phyloP scores from a whole-genome alignment of 306 rosid genomes.

The Pterocarpus santalinus region DNA sequence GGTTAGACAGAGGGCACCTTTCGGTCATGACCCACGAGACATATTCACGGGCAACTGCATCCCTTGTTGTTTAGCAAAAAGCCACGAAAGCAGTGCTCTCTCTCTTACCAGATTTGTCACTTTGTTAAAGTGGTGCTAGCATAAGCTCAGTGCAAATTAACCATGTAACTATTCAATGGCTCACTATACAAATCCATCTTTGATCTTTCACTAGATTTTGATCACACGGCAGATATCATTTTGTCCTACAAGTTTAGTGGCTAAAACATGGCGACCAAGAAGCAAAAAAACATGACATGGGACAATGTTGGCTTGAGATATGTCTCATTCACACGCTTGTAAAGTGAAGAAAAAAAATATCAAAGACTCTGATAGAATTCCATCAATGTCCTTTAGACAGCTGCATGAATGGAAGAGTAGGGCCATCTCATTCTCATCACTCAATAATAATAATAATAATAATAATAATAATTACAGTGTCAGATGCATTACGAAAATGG shows the following conservation, averaged over 20 bases:
- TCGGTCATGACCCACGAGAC: conserved; percentile 65
- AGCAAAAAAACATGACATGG: conserved; percentile 45
- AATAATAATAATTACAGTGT: conserved; percentile 53
- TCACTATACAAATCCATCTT: conserved; percentile 21
- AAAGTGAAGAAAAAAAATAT: conserved; percentile 27
- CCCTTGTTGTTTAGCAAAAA: conserved; percentile 65
- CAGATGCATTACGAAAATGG: conserved; percentile 48
- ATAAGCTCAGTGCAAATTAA: conserved; percentile 23
- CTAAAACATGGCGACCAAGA: conserved; percentile 24
- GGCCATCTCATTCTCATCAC: conserved; percentile 52
- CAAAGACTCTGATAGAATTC: conserved; percentile 30
- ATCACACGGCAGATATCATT: conserved; percentile 27
- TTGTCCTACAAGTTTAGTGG: conserved; percentile 30
- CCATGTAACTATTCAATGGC: neutral
- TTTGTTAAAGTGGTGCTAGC: conserved; percentile 45
- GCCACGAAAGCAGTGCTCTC: conserved; percentile 46
- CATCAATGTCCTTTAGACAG: conserved; percentile 52
- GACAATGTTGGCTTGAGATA: conserved; percentile 44
- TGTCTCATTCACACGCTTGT: conserved; percentile 55
- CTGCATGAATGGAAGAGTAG: conserved; percentile 47
- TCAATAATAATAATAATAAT: conserved; percentile 7
- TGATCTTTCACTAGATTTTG: conserved; percentile 18
- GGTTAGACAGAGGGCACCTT: conserved; percentile 54
- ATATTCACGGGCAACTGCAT: conserved; percentile 74
- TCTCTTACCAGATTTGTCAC: conserved; percentile 61